These are phyloP conservation scores for Escovopsis sp. DNA, from an alignment of 2,329 filamentous ascomycete genomes.

Conservation along the genomic window DNA sequence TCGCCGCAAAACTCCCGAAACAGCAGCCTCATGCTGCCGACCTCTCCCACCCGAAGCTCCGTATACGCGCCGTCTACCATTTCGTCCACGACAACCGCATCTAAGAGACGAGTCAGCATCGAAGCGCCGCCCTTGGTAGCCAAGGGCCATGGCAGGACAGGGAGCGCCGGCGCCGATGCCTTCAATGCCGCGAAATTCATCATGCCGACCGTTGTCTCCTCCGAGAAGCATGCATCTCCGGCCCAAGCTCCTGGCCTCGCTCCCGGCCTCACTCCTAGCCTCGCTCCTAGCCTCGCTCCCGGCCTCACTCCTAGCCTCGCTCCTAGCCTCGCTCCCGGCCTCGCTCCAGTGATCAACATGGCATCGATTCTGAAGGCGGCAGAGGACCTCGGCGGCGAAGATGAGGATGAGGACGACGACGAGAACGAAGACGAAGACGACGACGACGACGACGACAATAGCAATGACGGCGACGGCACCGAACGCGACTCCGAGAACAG, in stretches of 20 bases:
- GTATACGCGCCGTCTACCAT: constrained; percentile 23
- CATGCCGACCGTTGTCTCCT: constrained; percentile 17
- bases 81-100: constrained; percentile 15
- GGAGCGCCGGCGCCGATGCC: constrained; percentile 23
- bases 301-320: constrained; percentile 13
- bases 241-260: constrained; percentile 17
- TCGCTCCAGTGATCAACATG: constrained; percentile 28
- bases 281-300: too few species aligned
- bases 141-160: constrained; percentile 25
- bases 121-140: constrained; percentile 23
- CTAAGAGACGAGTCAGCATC: constrained; percentile 28
- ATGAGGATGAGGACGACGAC: constrained; percentile 18
- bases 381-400: constrained; percentile 30
- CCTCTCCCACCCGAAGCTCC: constrained; percentile 16
- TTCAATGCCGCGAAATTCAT: constrained; percentile 20
- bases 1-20: constrained; percentile 8
- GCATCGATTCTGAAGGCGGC: constrained; percentile 42
- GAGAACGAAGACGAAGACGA: constrained; percentile 16
- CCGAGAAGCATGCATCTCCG: constrained; percentile 23
- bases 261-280: constrained; percentile 13
- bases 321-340: too few species aligned
- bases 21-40: constrained; percentile 9
- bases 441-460: constrained; percentile 14
- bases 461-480: constrained; percentile 21
- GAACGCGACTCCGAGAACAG: constrained; percentile 14